Conservation (phyloP, 768 basidiomycete genomes). For the Crepidotus variabilis region DNA sequence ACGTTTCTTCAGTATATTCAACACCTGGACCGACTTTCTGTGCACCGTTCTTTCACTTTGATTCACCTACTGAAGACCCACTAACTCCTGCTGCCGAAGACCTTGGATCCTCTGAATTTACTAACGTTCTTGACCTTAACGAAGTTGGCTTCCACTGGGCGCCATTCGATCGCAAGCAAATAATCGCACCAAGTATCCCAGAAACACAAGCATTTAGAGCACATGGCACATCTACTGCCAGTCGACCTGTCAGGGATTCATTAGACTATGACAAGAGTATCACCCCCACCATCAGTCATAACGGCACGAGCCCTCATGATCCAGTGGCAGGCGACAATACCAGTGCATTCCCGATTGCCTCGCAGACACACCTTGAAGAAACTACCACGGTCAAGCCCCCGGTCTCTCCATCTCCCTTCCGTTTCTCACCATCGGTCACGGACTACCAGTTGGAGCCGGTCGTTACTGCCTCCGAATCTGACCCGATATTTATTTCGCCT, state of each 20-base stretch:
- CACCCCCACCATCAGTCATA: not conserved
- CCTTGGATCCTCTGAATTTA: slow-evolving; percentile 26
- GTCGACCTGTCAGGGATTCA: not conserved
- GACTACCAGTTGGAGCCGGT: not conserved
- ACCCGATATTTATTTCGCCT: not conserved
- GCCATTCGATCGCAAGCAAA: slow-evolving; percentile 38
- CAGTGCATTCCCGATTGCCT: not conserved
- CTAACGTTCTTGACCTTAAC: slow-evolving; percentile 28
- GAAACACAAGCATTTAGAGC: slow-evolving; percentile 9
- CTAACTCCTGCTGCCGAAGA: slow-evolving; percentile 30
- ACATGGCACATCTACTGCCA: not conserved
- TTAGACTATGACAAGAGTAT: not conserved
- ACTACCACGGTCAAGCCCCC: not conserved
- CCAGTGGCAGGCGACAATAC: not conserved
- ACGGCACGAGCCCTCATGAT: not conserved
- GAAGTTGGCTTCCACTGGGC: slow-evolving; percentile 54
- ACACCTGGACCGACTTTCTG: slow-evolving; percentile 45
- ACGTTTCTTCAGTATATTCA: slow-evolving; percentile 28
- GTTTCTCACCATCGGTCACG: slow-evolving; percentile 1
- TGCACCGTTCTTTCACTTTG: slow-evolving; percentile 40
- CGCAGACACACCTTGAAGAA: not conserved
- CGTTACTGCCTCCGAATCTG: not conserved
- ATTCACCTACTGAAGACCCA: slow-evolving; percentile 49
- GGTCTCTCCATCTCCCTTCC: slow-evolving; percentile 5
- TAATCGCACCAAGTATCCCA: slow-evolving; percentile 14